Evolutionary conservation across 352 stramenopile genomes (phyloP).

Genomic region (Pythium aphanidermatum): DNA sequence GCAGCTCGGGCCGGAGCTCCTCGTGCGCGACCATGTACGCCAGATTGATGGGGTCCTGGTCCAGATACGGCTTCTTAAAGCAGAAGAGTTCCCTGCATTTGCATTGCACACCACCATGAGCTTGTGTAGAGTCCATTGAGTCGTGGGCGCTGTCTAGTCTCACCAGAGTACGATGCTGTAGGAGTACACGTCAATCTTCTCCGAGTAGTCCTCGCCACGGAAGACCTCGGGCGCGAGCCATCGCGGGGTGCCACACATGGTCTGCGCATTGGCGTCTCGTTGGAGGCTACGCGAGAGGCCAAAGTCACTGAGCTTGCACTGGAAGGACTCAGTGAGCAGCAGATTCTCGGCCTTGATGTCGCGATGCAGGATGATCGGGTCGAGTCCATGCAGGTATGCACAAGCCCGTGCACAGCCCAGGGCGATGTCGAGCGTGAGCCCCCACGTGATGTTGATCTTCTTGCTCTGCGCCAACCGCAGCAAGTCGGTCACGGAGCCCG

Average conservation of each 20-base stretch:
- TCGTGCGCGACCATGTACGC: slow-evolving; percentile 73
- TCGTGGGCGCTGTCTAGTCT: too few relatives aligned
- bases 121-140: too few relatives aligned
- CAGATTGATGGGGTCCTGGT: slow-evolving; percentile 73
- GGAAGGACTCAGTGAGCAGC: slow-evolving; percentile 62
- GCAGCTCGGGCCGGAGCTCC: slow-evolving; percentile 53
- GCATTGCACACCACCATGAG: too few relatives aligned
- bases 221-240: slow-evolving; percentile 84
- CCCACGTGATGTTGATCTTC: slow-evolving; percentile 68
- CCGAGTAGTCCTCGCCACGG: slow-evolving; percentile 72
- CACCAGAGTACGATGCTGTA: slow-evolving; percentile 82
- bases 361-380: slow-evolving; percentile 54
- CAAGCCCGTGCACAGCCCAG: slow-evolving; percentile 61
- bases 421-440: slow-evolving; percentile 63
- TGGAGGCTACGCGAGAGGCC: slow-evolving; percentile 62
- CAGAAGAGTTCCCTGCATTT: slow-evolving; percentile 71
- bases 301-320: slow-evolving; percentile 74
- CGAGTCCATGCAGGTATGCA: slow-evolving; percentile 56
- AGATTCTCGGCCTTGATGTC: slow-evolving; percentile 78
- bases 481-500: slow-evolving; percentile 55
- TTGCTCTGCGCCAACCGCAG: slow-evolving; percentile 63
- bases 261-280: slow-evolving; percentile 61
- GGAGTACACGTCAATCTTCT: slow-evolving; percentile 84
- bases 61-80: slow-evolving; percentile 79
- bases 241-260: slow-evolving; percentile 66